Evolutionary conservation across 106 monocot species (phyloP).

Genomic region (Dioscorea zingiberensis): DNA sequence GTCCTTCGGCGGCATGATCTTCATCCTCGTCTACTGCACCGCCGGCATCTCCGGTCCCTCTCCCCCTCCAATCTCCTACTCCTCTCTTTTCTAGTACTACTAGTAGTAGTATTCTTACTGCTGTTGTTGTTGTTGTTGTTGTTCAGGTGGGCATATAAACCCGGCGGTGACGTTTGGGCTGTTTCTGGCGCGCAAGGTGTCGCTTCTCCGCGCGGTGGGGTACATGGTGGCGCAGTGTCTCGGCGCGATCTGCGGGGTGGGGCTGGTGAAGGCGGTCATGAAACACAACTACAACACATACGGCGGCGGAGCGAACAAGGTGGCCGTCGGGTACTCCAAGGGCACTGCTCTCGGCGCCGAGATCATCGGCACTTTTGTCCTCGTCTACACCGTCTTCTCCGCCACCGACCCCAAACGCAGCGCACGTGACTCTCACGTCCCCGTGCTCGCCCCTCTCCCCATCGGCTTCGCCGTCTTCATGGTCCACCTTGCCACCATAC

Average conservation of each 20-base stretch:
- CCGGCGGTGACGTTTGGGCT: constrained; percentile 19
- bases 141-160: constrained; percentile 15
- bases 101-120: no score
- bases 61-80: background rate
- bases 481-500: constrained; percentile 66
- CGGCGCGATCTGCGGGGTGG: constrained; percentile 36
- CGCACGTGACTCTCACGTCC: constrained; percentile 26
- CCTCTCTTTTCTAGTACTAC: background rate
- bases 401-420: constrained; percentile 29
- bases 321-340: constrained; percentile 20
- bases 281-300: constrained; percentile 38
- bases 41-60: constrained; percentile 77
- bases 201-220: background rate
- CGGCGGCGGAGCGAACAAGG: constrained; percentile 31
- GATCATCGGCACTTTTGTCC: constrained; percentile 31
- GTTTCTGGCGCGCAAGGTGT: constrained; percentile 10
- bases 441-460: constrained; percentile 17
- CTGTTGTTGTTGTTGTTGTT: no score
- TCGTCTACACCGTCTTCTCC: constrained; percentile 33
- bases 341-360: constrained; percentile 35
- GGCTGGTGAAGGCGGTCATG: constrained; percentile 63
- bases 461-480: constrained; percentile 77
- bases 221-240: constrained; percentile 14
- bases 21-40: constrained; percentile 95
- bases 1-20: constrained; percentile 97